Conservation (phyloP, 371 early-diverging fungal genomes). For the Chytridiales sp. region DNA sequence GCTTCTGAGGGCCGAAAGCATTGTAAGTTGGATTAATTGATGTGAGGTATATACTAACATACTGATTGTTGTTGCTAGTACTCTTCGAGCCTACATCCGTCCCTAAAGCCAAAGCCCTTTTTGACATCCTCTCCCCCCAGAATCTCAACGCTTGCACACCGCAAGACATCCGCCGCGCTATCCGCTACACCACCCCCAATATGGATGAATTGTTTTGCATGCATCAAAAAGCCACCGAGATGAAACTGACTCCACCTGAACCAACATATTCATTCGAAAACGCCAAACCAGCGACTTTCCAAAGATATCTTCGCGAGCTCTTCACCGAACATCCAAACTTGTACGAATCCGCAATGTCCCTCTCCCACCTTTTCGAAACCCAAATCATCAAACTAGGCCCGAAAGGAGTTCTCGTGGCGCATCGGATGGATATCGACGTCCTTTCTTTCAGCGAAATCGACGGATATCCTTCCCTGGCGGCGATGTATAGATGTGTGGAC, state of each 20-base stretch:
- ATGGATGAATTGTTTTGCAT: conserved; percentile 31
- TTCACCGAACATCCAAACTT: background rate
- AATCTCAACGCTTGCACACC: too few species aligned
- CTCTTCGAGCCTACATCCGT: conserved; percentile 92
- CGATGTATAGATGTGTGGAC: too few species aligned
- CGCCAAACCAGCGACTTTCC: background rate
- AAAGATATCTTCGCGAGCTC: background rate
- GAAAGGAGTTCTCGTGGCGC: conserved; percentile 23
- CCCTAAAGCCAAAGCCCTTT: conserved; percentile 67
- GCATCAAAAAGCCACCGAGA: background rate
- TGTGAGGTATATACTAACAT: too few species aligned
- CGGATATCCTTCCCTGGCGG: too few species aligned
- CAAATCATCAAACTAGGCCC: conserved; percentile 31
- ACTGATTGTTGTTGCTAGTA: conserved; percentile 32
- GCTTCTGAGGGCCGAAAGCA: too few species aligned
- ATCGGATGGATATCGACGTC: background rate
- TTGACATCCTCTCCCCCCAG: conserved; percentile 44
- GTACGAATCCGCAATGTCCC: background rate
- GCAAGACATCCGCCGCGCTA: background rate
- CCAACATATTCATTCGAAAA: background rate
- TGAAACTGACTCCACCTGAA: background rate
- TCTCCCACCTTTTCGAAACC: conserved; percentile 5
- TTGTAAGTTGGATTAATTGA: too few species aligned
- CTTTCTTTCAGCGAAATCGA: too few species aligned
- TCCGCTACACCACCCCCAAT: conserved; percentile 38